Evolutionary conservation across 768 basidiomycete species (phyloP), one percentile per base, ranked within the genome.

Genomic region (Chiua virens): DNA sequence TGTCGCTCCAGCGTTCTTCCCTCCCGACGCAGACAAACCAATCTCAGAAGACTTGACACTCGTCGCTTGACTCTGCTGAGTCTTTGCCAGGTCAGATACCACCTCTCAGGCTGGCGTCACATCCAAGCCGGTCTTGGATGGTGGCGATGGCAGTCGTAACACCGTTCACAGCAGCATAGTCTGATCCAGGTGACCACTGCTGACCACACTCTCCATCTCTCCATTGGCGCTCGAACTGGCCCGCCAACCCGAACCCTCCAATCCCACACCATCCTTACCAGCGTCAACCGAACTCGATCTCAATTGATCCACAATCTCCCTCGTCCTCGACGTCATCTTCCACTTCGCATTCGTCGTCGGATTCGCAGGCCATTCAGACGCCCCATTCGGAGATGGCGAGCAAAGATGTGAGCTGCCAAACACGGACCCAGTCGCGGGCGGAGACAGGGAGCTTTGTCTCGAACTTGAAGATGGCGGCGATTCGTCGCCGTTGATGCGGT

Each of bases 271-370:
- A 21, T 47, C 56, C 46, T 54, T 63, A 7, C 63, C 63, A 13
- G 30, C 49, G 51, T 64, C 62, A 7, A 65, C 45, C 36, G 62
- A 63, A 38, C 54, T 62, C 36, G 60, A 65, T 47, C 62, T 56
- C 50, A 66, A 17, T 30, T 53, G 55, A 45, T 66, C 64, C 1
- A 66, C 60, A 32, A 66, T 67, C 53, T 67, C 64, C 17, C 65
- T 59, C 51, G 64, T 66, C 36, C 60, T 55, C 30, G 65, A 66
- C 9, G 51, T 15, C 54, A 54, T 67, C 53, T 66, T 66, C 11
- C 60, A 50, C 28, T 65, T 63, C 38, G 38, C 46, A 21, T 35
- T 35, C 36, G 60, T 53, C 13, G 57, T 56, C 21, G 56, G 30
- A 11, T 53, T 57, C 1, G 52, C 22, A 34, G 53, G 43, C 7